Conservation (phyloP, 2,329 filamentous ascomycete genomes). For the Colletotrichum euphorbiae region DNA sequence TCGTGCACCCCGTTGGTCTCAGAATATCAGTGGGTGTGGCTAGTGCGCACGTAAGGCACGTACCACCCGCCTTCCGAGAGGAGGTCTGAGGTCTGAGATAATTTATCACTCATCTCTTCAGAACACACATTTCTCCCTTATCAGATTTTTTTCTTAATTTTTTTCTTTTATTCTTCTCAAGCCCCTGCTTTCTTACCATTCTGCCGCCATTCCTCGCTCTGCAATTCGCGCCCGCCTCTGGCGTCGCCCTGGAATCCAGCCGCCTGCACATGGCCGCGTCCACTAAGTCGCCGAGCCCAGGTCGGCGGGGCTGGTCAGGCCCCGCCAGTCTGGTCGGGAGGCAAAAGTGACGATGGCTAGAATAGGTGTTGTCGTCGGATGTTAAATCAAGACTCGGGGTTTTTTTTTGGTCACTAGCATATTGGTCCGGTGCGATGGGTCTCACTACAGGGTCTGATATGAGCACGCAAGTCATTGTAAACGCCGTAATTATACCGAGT, state of each 20-base stretch:
- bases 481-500: not conserved
- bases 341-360: not conserved
- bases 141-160: too few relatives aligned
- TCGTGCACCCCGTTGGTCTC: too few relatives aligned
- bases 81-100: too few relatives aligned
- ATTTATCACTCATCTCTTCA: too few relatives aligned
- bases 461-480: not conserved
- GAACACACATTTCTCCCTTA: too few relatives aligned
- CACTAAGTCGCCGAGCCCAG: conserved; percentile 10
- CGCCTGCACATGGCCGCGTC: conserved; percentile 5
- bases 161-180: not conserved
- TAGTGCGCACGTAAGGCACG: too few relatives aligned
- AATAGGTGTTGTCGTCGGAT: not conserved
- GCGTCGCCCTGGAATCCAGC: not conserved
- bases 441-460: not conserved
- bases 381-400: not conserved
- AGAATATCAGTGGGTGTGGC: too few relatives aligned
- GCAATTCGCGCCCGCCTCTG: not conserved
- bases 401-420: too few relatives aligned
- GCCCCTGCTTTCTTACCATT: not conserved
- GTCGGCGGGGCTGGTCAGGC: conserved; percentile 11
- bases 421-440: too few relatives aligned
- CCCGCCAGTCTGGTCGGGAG: conserved; percentile 5
- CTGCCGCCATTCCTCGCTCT: not conserved
- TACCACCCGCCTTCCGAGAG: too few relatives aligned